These are phyloP conservation scores for Talaromyces nanjingensis DNA, from an alignment of 495 filamentous ascomycete genomes.

Conservation along the genomic window DNA sequence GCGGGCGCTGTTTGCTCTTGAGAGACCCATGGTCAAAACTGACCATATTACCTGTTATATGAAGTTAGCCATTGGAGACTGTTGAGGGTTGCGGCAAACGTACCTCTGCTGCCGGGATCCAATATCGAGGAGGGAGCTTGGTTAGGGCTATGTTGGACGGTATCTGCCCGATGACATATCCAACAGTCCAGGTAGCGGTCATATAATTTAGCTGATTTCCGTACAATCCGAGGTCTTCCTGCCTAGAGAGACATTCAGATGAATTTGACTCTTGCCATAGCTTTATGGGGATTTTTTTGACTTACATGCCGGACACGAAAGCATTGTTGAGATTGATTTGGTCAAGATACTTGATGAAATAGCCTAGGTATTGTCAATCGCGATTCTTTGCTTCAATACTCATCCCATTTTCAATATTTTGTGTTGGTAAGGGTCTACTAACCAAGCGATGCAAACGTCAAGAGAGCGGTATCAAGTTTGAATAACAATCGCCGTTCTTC, in stretches of 20 bases:
- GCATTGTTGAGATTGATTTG: conserved; percentile 53
- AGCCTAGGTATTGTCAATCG: conserved; percentile 23
- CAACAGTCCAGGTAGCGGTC: conserved; percentile 53
- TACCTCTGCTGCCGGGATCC: conserved; percentile 47
- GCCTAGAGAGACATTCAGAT: conserved; percentile 30
- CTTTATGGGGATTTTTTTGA: background rate
- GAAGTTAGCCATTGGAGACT: background rate
- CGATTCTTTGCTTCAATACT: background rate
- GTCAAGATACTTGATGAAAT: conserved; percentile 55
- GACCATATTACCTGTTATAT: conserved; percentile 45
- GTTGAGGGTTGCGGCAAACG: background rate
- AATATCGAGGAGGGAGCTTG: conserved; percentile 46
- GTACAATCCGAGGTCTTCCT: conserved; percentile 52
- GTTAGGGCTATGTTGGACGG: conserved; percentile 55
- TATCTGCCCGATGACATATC: conserved; percentile 57
- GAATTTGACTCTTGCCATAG: background rate
- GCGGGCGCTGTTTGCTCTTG: conserved; percentile 35
- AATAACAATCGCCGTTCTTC: conserved; percentile 53
- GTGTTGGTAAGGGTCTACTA: background rate
- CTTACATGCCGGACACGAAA: conserved; percentile 41
- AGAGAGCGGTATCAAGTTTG: conserved; percentile 50
- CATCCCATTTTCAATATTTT: background rate
- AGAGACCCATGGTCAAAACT: conserved; percentile 41
- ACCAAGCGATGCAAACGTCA: conserved; percentile 48
- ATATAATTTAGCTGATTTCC: conserved; percentile 47